Base-by-base conservation (phyloP, 2,329 filamentous ascomycete species). In the Pseudocercospora ulei region DNA sequence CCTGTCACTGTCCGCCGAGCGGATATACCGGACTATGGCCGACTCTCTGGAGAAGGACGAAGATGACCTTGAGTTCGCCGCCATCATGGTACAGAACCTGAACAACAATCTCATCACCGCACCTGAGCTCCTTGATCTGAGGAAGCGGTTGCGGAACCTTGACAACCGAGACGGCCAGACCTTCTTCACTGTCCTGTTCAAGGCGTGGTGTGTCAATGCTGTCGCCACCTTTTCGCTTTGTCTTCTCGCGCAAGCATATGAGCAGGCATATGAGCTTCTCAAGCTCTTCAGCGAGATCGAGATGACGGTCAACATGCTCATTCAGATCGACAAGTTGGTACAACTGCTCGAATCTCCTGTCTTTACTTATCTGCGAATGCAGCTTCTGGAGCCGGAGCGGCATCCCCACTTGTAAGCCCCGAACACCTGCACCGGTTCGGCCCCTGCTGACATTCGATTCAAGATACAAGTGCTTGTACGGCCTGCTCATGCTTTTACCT, bases 61-160 rank as follows among this genome's bases (percentile, higher is more conserved):
- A 50, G 67, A 72, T 64, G 90, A 98, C 58, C 77, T 98, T 26
- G 92, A 98, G 60, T 98, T 98, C 62, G 88, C 90, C 9, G 95
- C 88, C 58, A 96, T 98, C 54, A 98, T 98, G 90, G 86, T 98
- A 18, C 90, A 98, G 61, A 96, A 96, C 55, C 71, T 98, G 36
- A 98, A 98, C 66, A 98, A 98, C 62, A 98, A 98, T 55, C 77
- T 98, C 38, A 95, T 98, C 50, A 98, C 92, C 1, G 90, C 92
- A 0, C 90, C 92, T 1, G 87, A 98, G 62, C 69, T 98, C 18
- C 78, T 84, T 1, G 92, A 96, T 52, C 70, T 98, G 47, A 77
- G 90, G 29, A 95, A 94, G 61, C 72, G 90, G 27, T 67, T 98
- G 35, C 74, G 90, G 20, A 98, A 94, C 53, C 68, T 95, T 1